These are phyloP conservation scores for Symbiotaphrina buchneri DNA, from an alignment of 495 filamentous ascomycete species.

Conservation along the genomic window DNA sequence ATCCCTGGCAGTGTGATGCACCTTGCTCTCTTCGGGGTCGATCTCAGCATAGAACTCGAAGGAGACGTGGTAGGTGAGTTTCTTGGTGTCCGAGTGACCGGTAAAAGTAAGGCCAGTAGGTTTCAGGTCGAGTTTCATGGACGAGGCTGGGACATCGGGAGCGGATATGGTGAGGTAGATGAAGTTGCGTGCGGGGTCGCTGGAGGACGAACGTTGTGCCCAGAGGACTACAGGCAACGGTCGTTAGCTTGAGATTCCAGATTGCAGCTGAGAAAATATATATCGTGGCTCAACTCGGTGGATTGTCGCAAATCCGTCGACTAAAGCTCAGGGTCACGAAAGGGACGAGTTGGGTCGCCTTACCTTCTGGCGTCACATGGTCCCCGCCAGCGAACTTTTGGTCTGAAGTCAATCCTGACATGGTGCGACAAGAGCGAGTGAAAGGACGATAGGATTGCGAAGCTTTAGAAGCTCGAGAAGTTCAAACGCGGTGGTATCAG, in stretches of 20 bases:
- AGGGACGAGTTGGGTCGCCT: too few species aligned
- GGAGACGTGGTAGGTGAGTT: constrained; percentile 56
- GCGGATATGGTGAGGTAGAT: constrained; percentile 79
- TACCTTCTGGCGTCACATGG: too few species aligned
- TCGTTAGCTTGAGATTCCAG: constrained; percentile 3
- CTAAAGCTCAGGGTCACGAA: too few species aligned
- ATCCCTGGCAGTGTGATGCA: constrained; percentile 62
- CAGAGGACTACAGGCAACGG: constrained; percentile 52
- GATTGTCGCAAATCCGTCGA: too few species aligned
- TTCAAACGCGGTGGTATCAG: too few species aligned
- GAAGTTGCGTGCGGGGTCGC: constrained; percentile 69
- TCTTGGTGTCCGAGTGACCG: constrained; percentile 63
- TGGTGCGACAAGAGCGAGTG: too few species aligned
- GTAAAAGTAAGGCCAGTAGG: constrained; percentile 56
- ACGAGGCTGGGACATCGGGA: constrained; percentile 46
- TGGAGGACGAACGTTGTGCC: constrained; percentile 80
- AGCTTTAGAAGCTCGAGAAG: too few species aligned
- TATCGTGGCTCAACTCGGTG: too few species aligned
- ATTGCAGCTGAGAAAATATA: too few species aligned
- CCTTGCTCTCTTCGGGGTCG: constrained; percentile 58
- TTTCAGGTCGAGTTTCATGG: constrained; percentile 60
- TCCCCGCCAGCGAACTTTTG: neutral
- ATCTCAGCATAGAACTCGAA: constrained; percentile 88
- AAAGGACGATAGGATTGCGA: too few species aligned
- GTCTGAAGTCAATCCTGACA: neutral